Evolutionary conservation across 2,329 filamentous ascomycete genomes (phyloP), one percentile per base, ranked within the genome.

Genomic region (Aureobasidium musti): DNA sequence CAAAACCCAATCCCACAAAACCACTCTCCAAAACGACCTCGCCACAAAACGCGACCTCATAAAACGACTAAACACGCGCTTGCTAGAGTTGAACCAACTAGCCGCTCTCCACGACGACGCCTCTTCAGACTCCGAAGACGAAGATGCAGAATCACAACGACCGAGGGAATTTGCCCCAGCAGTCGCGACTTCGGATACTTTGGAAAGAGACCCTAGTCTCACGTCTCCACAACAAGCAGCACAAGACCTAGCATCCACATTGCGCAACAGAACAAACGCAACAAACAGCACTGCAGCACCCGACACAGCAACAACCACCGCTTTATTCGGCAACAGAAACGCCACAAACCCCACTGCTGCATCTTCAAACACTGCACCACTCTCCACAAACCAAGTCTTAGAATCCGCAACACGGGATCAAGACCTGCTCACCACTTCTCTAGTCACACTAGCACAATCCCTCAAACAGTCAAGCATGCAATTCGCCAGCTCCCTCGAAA

Each of bases 371-470:
- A n/a, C n/a, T n/a, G n/a, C 13, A 17, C 14, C 19, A 1, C 57
- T 49, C 2, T 61, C 57, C 39, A 65, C 65, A 23, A 28, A 59
- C 33, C 21, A 63, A 21, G 43, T 65, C 43, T 26, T 66, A 5
- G 57, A 47, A 7, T 47, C 39, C 0, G 39, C 57, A 19, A 61
- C 5, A 7, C 59, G 59, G 14, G 59, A 63, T 30, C 69, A 21
- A 50, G 64, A 66, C 4, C 10, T 30, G 2, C 84, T 98, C 3
- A 94, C 93, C 0, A 83, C 86, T 43, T 93, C 91, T 8, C 88
- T 98, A n/a, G 82, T 97, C 26, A 81, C 85, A 52, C 90, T 97
- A 79, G 93, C 94, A 0, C 81, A 85, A 26, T 86, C 90, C 57
- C 84, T 97, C 45, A 96, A 96, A 76, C 80, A 85, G 56, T 91